Percentiles rank a stretch among this genome's conserved stretches.
Conservation (phyloP, 2,329 filamentous ascomycete genomes). For the Aspergillus ochraceus region DNA sequence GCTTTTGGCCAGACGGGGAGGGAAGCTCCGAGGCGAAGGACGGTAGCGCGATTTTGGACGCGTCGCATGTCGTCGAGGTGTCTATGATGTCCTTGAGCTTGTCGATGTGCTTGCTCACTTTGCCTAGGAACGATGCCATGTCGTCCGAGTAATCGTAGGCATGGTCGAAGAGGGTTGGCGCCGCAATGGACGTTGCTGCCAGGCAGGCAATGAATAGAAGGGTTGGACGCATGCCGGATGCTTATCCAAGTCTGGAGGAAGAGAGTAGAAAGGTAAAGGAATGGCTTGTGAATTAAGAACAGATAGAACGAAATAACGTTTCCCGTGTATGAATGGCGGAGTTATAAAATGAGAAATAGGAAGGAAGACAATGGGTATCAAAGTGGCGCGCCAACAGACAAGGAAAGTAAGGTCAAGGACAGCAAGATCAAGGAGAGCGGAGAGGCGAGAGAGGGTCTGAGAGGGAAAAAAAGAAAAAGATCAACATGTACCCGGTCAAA, state of each 20-base stretch:
- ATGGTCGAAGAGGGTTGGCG: constrained; percentile 34
- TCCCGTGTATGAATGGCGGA: background rate
- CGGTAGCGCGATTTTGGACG: constrained; percentile 36
- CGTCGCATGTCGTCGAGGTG: constrained; percentile 31
- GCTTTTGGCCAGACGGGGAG: constrained; percentile 57
- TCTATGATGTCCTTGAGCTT: constrained; percentile 20
- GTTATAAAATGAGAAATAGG: background rate
- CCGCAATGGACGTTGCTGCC: constrained; percentile 33
- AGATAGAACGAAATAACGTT: background rate
- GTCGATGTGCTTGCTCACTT: constrained; percentile 41
- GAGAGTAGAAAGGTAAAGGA: background rate
- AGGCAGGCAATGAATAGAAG: constrained; percentile 30
- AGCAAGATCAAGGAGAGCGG: background rate
- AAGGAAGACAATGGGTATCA: background rate
- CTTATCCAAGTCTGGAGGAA: constrained; percentile 4
- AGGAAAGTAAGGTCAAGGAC: background rate
- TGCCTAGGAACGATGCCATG: constrained; percentile 40
- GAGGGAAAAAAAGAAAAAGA: background rate
- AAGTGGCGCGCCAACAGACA: background rate
- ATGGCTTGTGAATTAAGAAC: background rate
- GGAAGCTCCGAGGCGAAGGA: constrained; percentile 62
- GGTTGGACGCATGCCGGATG: constrained; percentile 21
- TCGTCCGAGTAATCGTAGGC: constrained; percentile 42
- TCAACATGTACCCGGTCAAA: background rate
- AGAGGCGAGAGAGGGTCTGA: background rate